Conservation (phyloP, 306 rosid genomes). For the Amphicarpaea edgeworthii region DNA sequence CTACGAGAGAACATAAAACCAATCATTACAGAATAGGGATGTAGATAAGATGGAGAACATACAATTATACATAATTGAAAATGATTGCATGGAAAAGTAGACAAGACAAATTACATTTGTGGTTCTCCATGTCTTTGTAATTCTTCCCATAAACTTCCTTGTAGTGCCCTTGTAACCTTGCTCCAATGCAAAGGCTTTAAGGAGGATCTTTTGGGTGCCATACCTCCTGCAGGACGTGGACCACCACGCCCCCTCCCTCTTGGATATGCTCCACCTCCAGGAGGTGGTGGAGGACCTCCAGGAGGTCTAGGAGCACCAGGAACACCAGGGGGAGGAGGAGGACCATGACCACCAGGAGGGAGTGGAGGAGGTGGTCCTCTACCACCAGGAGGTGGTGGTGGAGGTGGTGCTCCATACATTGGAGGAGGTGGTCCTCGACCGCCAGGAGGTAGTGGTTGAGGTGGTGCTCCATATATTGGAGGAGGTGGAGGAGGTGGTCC, state of each 20-base stretch:
- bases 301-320: conserved; percentile 64
- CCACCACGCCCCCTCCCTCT: conserved; percentile 92
- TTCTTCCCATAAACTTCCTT: conserved; percentile 99
- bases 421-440: conserved; percentile 29
- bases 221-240: conserved; percentile 61
- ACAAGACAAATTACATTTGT: conserved; percentile 66
- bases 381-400: conserved; percentile 51
- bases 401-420: conserved; percentile 23
- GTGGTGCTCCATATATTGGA: conserved; percentile 25
- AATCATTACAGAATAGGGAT: conserved; percentile 43
- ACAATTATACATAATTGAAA: conserved; percentile 22
- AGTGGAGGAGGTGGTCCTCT: conserved; percentile 69
- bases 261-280: conserved; percentile 57
- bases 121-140: conserved; percentile 85
- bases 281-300: conserved; percentile 82
- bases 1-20: conserved; percentile 58
- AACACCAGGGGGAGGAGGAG: conserved; percentile 62
- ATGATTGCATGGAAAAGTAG: conserved; percentile 33
- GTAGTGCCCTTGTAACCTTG: conserved; percentile 89
- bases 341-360: conserved; percentile 50
- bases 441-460: conserved; percentile 4
- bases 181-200: conserved; percentile 96
- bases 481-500: conserved; percentile 67
- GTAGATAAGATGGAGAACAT: conserved; percentile 30
- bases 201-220: conserved; percentile 74